Evolutionary conservation across 345 rosid species (phyloP), one percentile per base, ranked within the genome.

Genomic region (Eucalyptus globulus): DNA sequence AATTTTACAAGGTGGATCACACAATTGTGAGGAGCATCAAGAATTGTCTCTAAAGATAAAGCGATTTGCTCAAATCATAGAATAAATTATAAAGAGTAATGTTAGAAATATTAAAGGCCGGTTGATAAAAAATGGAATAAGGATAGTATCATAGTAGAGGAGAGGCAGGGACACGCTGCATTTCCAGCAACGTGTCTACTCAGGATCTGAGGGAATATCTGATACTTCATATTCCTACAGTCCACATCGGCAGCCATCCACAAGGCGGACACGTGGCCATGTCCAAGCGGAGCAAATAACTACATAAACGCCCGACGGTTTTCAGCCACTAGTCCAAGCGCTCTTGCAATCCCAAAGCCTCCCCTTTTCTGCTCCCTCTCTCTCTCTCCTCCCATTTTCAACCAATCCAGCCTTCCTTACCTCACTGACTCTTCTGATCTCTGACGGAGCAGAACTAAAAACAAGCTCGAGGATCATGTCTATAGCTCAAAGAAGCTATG

Each of bases 401-500:
- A 19, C 83, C 83, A 72, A 21, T 76, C 83, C 83, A 37, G 26
- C 22, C 83, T 19, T 11, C 45, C 83, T 76, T 34, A 17, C 83
- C 47, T 5, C 47, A 37, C 47, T 3, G 50, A 80, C 12, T 87
- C 24, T 37, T 87, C 14, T 37, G 76, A 40, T 72, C 83, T 76
- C 45, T 19, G 13, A 6, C 26, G 11, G 83, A 76, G 83, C 27
- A 37, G 45, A 76, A 14, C 47, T 37, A 21, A 21, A 40, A 21
- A 21, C 47, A 21, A 76, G 83, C 47, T 76, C 83, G 6, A 45
- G 88, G 93, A 37, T 72, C 93, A 96, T 96, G 98, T 92, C 96
- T 89, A 91, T 94, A 89, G 96, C 95, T 91, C 93, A 93, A 21
- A 90, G 92, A 45, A 93, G 93, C 86, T 92, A 91, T 86, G 83